These are phyloP conservation scores for Tricholomella constricta DNA, from an alignment of 768 basidiomycete genomes.

Conservation along the genomic window DNA sequence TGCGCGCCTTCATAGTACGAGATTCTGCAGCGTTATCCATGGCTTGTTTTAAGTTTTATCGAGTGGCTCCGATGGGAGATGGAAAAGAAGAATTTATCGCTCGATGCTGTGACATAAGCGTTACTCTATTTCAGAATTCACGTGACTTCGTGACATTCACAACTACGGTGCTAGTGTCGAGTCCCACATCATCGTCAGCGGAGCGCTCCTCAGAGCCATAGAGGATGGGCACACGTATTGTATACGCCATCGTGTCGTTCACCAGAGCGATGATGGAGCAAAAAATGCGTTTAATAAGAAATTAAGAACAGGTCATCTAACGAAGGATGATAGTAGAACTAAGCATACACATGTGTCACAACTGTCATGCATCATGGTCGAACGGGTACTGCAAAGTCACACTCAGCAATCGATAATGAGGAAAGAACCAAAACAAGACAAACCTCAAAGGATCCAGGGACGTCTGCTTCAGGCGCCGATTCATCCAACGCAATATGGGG, in stretches of 20 bases:
- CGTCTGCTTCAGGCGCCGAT: constrained; percentile 67
- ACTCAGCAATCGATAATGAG: constrained; percentile 3
- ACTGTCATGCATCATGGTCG: constrained; percentile 57
- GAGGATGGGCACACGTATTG: constrained; percentile 51
- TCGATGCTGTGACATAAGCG: constrained; percentile 25
- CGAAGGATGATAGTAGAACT: not conserved
- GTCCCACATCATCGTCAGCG: too few species aligned
- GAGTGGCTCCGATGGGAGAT: constrained; percentile 30
- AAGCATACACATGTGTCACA: constrained; percentile 2
- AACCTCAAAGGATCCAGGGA: constrained; percentile 86
- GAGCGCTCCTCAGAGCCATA: constrained; percentile 63
- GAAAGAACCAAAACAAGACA: constrained; percentile 25
- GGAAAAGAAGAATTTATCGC: constrained; percentile 32
- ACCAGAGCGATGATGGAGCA: constrained; percentile 10
- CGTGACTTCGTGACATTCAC: constrained; percentile 27
- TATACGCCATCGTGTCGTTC: constrained; percentile 6
- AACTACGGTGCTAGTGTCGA: not conserved
- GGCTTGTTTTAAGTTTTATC: constrained; percentile 21
- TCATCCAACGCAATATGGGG: constrained; percentile 73
- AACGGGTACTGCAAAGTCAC: constrained; percentile 67
- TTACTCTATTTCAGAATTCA: constrained; percentile 26
- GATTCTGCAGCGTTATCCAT: constrained; percentile 54
- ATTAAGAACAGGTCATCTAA: constrained; percentile 2
- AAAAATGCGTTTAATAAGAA: not conserved
- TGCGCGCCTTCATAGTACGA: constrained; percentile 74